Evolutionary conservation across 1,139 yeast genomes (phyloP).

Genomic region (Schwanniomyces etchellsii): DNA sequence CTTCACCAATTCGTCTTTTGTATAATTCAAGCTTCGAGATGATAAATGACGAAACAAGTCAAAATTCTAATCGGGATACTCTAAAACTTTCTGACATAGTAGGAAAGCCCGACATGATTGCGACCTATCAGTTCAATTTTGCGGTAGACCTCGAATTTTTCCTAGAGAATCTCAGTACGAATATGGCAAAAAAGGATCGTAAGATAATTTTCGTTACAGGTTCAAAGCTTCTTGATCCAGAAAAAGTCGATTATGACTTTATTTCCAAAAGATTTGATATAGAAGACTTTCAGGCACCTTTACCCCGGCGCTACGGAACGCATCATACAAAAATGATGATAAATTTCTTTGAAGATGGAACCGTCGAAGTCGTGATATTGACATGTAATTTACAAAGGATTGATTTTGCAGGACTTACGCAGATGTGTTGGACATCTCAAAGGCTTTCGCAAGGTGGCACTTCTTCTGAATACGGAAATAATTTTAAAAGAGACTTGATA

Average conservation of each 20-base stretch:
- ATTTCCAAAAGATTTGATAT: constrained; percentile 18
- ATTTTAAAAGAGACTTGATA: constrained; percentile 32
- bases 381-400: constrained; percentile 52
- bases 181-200: constrained; percentile 13
- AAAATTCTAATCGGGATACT: constrained; percentile 19
- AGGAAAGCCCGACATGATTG: constrained; percentile 24
- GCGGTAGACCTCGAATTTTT: constrained; percentile 37
- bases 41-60: constrained; percentile 5
- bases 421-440: constrained; percentile 63
- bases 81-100: constrained; percentile 20
- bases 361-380: constrained; percentile 49
- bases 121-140: constrained; percentile 48
- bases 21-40: constrained; percentile 20
- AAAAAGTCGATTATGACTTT: constrained; percentile 8
- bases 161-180: constrained; percentile 25
- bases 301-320: constrained; percentile 37
- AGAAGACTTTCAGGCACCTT: constrained; percentile 23
- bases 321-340: constrained; percentile 70
- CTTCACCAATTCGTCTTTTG: constrained; percentile 20
- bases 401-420: constrained; percentile 56
- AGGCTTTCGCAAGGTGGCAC: constrained; percentile 15
- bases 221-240: constrained; percentile 11
- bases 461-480: constrained; percentile 5
- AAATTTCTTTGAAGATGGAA: constrained; percentile 40
- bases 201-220: constrained; percentile 32